Percentiles rank a stretch among this genome's conserved stretches.
phyloP scores from a whole-genome alignment of 2,329 filamentous ascomycete species.

The Lizonia empirigonia region DNA sequence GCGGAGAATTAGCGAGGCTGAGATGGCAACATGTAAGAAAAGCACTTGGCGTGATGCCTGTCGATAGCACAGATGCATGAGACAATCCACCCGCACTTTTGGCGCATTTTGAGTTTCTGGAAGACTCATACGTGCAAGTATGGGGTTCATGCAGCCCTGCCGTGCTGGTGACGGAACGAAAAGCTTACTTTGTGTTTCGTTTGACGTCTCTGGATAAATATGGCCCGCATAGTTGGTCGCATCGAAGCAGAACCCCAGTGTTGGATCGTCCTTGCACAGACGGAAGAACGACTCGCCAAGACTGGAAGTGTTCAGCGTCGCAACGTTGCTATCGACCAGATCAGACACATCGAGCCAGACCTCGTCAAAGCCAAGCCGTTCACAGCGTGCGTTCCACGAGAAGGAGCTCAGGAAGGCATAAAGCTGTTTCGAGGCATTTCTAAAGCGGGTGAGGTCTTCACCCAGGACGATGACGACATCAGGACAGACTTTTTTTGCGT shows the following conservation, averaged over 20 bases:
- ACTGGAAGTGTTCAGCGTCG: conserved; percentile 69
- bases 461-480: conserved; percentile 84
- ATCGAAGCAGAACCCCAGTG: conserved; percentile 80
- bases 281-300: conserved; percentile 77
- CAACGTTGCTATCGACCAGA: conserved; percentile 80
- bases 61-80: not conserved
- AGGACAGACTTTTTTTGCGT: conserved; percentile 80
- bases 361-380: conserved; percentile 90
- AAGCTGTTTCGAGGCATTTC: conserved; percentile 81
- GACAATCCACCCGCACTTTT: not conserved
- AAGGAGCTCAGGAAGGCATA: conserved; percentile 74
- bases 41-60: not conserved
- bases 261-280: conserved; percentile 73
- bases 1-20: not conserved
- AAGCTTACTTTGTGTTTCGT: conserved; percentile 30
- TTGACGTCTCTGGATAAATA: conserved; percentile 56
- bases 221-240: conserved; percentile 70
- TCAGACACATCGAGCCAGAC: conserved; percentile 86
- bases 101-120: conserved; percentile 4
- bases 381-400: conserved; percentile 78
- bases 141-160: conserved; percentile 6
- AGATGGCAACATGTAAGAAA: not conserved
- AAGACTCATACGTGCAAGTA: conserved; percentile 3
- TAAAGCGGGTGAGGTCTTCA: conserved; percentile 74
- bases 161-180: not conserved